A percentile compares a stretch with the other conserved stretches of the same genome.
phyloP scores from a whole-genome alignment of 305 asterid species.

The Galium porrigens region DNA sequence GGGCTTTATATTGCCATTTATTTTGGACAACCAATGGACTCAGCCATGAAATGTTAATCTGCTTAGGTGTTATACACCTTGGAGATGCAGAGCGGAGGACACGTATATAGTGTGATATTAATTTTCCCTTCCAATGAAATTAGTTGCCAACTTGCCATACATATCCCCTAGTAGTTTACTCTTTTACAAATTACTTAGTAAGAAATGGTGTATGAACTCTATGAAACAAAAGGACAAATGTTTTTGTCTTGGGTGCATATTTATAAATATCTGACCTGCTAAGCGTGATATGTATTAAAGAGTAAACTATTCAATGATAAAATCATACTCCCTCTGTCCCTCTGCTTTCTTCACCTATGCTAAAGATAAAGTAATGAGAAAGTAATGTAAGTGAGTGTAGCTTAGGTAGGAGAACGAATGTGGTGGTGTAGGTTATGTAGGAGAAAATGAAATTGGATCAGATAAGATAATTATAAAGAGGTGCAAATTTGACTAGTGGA shows the following conservation, averaged over 20 bases:
- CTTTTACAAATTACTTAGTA: background rate
- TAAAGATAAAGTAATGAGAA: background rate
- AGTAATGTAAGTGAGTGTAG: too few species aligned
- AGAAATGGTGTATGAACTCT: background rate
- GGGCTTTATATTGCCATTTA: background rate
- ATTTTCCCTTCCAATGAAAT: background rate
- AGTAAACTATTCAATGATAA: background rate
- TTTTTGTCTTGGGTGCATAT: background rate
- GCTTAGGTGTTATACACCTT: background rate
- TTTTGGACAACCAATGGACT: slow-evolving; percentile 2
- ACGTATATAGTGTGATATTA: background rate
- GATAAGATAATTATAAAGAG: too few species aligned
- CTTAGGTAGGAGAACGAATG: too few species aligned
- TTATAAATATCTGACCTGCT: background rate
- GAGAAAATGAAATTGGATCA: background rate
- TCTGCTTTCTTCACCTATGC: background rate
- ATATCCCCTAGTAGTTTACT: background rate
- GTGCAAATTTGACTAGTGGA: too few species aligned
- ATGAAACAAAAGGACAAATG: background rate
- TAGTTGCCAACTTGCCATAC: background rate
- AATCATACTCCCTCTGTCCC: background rate
- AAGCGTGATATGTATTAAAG: background rate
- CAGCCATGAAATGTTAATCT: background rate
- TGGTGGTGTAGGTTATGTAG: background rate
- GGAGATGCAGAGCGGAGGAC: background rate